These are phyloP conservation scores for Nakaseomyces nivariensis DNA, from an alignment of 1,139 yeast species.

Conservation along the genomic window DNA sequence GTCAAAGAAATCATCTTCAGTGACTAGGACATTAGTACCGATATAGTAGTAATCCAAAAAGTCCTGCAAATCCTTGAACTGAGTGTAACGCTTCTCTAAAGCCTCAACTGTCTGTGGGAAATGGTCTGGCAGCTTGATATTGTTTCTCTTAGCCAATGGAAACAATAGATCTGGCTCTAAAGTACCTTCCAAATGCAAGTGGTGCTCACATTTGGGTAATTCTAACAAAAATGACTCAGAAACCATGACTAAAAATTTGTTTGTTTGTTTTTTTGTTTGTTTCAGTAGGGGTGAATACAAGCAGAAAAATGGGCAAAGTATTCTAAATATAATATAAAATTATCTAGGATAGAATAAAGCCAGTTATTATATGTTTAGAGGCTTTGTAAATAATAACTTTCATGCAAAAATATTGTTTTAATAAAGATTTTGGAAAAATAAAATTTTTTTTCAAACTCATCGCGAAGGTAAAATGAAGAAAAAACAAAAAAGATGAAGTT, in stretches of 20 bases:
- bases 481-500: neutral
- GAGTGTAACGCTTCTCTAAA: constrained; percentile 47
- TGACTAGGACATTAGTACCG: constrained; percentile 62
- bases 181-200: constrained; percentile 74
- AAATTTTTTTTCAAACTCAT: neutral
- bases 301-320: neutral
- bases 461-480: neutral
- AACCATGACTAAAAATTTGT: constrained; percentile 7
- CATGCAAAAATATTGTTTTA: too few species aligned
- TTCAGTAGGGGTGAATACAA: neutral
- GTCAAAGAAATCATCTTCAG: constrained; percentile 60
- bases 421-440: neutral
- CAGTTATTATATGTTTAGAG: too few species aligned
- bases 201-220: constrained; percentile 77
- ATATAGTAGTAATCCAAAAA: constrained; percentile 68
- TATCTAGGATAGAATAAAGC: too few species aligned
- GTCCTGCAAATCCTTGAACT: constrained; percentile 61
- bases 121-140: constrained; percentile 43
- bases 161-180: constrained; percentile 62
- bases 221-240: constrained; percentile 42
- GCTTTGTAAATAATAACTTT: too few species aligned
- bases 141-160: constrained; percentile 53
- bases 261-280: neutral
- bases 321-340: too few species aligned
- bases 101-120: constrained; percentile 49